phyloP scores from a whole-genome alignment of 768 basidiomycete species.

The Mycena pura region DNA sequence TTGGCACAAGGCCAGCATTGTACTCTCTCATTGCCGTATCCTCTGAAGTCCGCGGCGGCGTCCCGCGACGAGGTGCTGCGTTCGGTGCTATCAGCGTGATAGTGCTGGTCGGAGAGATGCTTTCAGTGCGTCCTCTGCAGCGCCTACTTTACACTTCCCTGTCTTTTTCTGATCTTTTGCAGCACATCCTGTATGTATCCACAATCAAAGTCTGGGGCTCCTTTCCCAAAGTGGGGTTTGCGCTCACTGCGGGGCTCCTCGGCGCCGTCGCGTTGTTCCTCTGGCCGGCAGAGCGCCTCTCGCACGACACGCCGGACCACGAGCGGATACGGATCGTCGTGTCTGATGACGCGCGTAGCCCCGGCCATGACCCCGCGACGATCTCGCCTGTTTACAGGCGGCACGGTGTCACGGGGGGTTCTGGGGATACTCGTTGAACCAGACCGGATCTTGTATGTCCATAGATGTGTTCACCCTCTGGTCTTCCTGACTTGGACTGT shows the following conservation, averaged over 20 bases:
- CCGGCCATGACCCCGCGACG: neutral
- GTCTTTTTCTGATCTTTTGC: neutral
- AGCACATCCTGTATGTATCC: conserved; percentile 22
- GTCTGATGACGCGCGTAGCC: conserved; percentile 3
- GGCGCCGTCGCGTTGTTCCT: conserved; percentile 15
- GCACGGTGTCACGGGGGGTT: conserved; percentile 1
- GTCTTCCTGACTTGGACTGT: too few species aligned
- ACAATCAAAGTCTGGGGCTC: conserved; percentile 7
- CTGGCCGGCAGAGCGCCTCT: conserved; percentile 9
- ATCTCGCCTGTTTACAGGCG: conserved; percentile 22
- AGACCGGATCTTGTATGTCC: neutral
- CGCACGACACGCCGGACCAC: neutral
- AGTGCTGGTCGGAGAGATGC: conserved; percentile 16
- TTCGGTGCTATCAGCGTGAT: conserved; percentile 23
- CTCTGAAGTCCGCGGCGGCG: conserved; percentile 7
- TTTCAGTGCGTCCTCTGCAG: conserved; percentile 17
- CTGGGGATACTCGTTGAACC: neutral
- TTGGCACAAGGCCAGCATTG: conserved; percentile 21
- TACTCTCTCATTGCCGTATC: conserved; percentile 17
- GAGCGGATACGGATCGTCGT: conserved; percentile 27
- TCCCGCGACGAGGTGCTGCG: conserved; percentile 8
- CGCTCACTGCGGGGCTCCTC: conserved; percentile 21
- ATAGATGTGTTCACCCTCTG: too few species aligned
- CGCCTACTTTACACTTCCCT: too few species aligned
- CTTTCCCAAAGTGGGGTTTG: conserved; percentile 17